Evolutionary conservation across 805 yeast species (phyloP), one percentile per base, ranked within the genome.

Genomic region (Candida verbasci): DNA sequence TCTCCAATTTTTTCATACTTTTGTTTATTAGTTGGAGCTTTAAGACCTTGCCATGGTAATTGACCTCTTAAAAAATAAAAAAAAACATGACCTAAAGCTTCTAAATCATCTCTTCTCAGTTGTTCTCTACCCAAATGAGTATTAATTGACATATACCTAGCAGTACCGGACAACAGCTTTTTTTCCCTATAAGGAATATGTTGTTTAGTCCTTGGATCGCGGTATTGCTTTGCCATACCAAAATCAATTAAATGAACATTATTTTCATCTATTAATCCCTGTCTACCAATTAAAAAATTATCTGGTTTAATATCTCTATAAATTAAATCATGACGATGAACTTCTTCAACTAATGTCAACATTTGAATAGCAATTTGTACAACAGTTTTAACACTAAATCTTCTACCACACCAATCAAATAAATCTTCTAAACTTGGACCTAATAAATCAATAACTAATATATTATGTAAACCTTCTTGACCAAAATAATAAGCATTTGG

Each of bases 31-130:
- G 86, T 83, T 41, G 87, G 87, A 1, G 91, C 93, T 59, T 83
- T 84, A 42, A 84, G 64, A n/a, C 94, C 94, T 62, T 84, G 94
- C 94, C 94, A 84, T 31, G 94, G 94, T 53, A 84, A 69, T 44
- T 79, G 82, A 20, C 94, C 93, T 52, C 85, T 73, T 38, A 83
- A 58, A 50, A 84, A 84, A 58, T 84, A 84, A 54, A 84, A 76
- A 53, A 84, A 84, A 0, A 84, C 93, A 60, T 84, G 93, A 12
- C 91, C 93, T 48, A 84, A 62, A 7, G 85, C 78, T 60, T 84
- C 94, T 50, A 84, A 69, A 58, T 84, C 94, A 55, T 84, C 94
- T 58, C 94, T 65, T 62, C 94, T 72, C 49, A 82, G 78, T 55
- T 84, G 94, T 54, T 84, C 94, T 50, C 89, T 70, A 2, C 93